These are phyloP conservation scores for Sclerotinia borealis DNA, from an alignment of 2,329 filamentous ascomycete species.

Conservation along the genomic window DNA sequence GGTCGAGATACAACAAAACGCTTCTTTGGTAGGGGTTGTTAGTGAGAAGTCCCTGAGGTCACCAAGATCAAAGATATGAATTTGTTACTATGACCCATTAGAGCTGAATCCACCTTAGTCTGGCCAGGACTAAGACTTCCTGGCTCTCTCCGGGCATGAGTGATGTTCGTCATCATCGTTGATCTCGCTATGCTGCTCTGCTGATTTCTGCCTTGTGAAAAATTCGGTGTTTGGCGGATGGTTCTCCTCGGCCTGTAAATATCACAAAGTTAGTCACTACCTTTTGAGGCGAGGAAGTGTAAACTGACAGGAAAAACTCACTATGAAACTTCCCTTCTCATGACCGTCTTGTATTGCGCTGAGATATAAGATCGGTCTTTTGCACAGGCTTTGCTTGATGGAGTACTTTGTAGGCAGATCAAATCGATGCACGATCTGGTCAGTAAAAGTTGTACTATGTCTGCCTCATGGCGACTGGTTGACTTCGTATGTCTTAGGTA, in stretches of 20 bases:
- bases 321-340: no score
- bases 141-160: not conserved
- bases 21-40: not conserved
- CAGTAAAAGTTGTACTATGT: not conserved
- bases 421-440: not conserved
- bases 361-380: no score
- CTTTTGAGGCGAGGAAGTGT: no score
- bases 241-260: no score
- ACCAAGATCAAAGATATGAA: not conserved
- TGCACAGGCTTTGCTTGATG: no score
- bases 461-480: not conserved
- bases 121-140: not conserved
- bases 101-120: not conserved
- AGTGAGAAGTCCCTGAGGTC: not conserved
- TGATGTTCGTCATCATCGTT: not conserved
- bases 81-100: not conserved
- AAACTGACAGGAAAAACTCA: not conserved
- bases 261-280: not conserved
- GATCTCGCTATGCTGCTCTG: not conserved
- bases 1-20: not conserved
- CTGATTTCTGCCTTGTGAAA: accelerated
- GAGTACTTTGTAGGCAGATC: no score
- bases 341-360: no score
- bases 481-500: not conserved
- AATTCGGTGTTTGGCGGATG: not conserved